Evolutionary conservation across 768 basidiomycete species (phyloP).

Genomic region (Boletus reticuloceps): DNA sequence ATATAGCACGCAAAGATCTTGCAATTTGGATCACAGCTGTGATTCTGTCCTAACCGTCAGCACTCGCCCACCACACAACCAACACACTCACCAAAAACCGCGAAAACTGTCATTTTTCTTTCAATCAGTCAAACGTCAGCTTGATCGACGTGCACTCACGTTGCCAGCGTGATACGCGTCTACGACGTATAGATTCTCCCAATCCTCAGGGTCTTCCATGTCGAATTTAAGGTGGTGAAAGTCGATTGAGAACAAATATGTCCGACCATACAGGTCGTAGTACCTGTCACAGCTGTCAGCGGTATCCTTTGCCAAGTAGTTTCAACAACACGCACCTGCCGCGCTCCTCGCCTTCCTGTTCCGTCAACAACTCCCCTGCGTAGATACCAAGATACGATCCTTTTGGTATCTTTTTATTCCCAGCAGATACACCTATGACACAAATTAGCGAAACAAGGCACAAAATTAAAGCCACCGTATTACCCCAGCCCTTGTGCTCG

Average conservation of each 20-base stretch:
- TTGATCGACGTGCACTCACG: constrained; percentile 42
- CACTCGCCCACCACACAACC: not conserved
- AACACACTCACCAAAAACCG: constrained; percentile 67
- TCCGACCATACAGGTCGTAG: constrained; percentile 73
- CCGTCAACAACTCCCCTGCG: constrained; percentile 76
- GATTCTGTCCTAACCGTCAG: constrained; percentile 54
- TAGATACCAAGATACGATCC: constrained; percentile 84
- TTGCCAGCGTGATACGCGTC: constrained; percentile 90
- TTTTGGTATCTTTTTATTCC: constrained; percentile 55
- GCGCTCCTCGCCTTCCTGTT: constrained; percentile 61
- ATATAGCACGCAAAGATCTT: constrained; percentile 70
- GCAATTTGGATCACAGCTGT: constrained; percentile 89
- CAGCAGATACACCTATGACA: constrained; percentile 65
- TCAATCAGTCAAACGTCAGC: not conserved
- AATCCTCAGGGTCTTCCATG: constrained; percentile 23
- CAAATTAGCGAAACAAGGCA: not conserved
- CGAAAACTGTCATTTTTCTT: constrained; percentile 66
- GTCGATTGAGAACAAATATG: constrained; percentile 83
- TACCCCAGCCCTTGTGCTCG: constrained; percentile 82
- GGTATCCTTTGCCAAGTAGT: not conserved
- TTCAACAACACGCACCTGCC: constrained; percentile 56
- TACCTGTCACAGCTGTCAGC: constrained; percentile 38
- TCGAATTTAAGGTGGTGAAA: constrained; percentile 58
- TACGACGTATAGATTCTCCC: constrained; percentile 50
- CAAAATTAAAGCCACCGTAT: constrained; percentile 14